A percentile compares a stretch with the other conserved stretches of the same genome.
These are phyloP conservation scores for Pleurotus cornucopiae DNA, from an alignment of 768 basidiomycete species.

Conservation along the genomic window DNA sequence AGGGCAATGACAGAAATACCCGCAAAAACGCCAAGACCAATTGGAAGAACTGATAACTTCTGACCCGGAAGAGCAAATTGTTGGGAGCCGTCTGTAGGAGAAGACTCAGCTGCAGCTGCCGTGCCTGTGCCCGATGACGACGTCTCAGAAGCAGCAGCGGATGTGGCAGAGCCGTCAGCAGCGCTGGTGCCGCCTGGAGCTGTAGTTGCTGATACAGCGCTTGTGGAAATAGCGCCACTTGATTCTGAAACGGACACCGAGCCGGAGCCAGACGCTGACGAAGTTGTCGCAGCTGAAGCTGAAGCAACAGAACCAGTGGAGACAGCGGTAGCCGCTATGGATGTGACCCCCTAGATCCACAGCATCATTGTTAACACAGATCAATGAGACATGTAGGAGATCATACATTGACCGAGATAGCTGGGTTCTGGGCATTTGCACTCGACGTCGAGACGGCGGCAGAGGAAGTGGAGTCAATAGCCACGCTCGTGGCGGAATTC, in stretches of 20 bases:
- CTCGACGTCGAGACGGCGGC: slow-evolving; percentile 8
- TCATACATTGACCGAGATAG: slow-evolving; percentile 13
- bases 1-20: slow-evolving; percentile 83
- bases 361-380: neutral
- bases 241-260: slow-evolving; percentile 12
- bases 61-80: slow-evolving; percentile 70
- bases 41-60: slow-evolving; percentile 69
- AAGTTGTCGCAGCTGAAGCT: slow-evolving; percentile 11
- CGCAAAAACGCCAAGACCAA: slow-evolving; percentile 80
- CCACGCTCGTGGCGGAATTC: slow-evolving; percentile 8
- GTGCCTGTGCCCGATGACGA: slow-evolving; percentile 8
- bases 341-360: neutral
- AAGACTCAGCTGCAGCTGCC: slow-evolving; percentile 14
- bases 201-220: neutral
- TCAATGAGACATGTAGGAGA: neutral
- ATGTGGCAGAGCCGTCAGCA: neutral
- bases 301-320: neutral
- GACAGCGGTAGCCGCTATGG: neutral
- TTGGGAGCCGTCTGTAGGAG: slow-evolving; percentile 27
- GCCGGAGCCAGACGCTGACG: neutral
- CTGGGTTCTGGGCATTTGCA: slow-evolving; percentile 1
- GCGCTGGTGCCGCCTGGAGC: slow-evolving; percentile 15
- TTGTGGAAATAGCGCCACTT: neutral
- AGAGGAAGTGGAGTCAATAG: slow-evolving; percentile 15
- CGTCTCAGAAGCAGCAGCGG: slow-evolving; percentile 5